A percentile compares a stretch with the other conserved stretches of the same genome.
phyloP scores from a whole-genome alignment of 1,284 basidiomycete genomes.

The Thecaphora thlaspeos region DNA sequence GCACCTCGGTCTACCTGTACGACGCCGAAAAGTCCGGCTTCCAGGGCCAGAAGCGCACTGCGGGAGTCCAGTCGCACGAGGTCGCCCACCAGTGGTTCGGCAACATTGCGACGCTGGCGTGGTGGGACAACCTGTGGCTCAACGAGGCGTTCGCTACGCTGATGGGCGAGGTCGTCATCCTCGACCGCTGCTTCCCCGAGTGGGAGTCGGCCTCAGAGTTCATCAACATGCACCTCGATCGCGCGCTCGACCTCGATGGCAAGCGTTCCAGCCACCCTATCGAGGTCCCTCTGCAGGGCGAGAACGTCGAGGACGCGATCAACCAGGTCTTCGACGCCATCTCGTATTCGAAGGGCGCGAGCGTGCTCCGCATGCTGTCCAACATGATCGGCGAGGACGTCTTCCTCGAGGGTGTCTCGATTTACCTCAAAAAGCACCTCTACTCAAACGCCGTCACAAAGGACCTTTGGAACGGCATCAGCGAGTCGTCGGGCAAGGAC shows the following conservation, averaged over 20 bases:
- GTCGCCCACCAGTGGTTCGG: slow-evolving; percentile 67
- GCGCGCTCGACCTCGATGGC: slow-evolving; percentile 77
- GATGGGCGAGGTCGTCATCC: slow-evolving; percentile 84
- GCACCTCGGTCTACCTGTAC: slow-evolving; percentile 78
- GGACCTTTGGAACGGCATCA: slow-evolving; percentile 87
- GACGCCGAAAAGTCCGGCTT: slow-evolving; percentile 77
- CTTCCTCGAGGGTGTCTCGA: slow-evolving; percentile 63
- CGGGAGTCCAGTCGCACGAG: slow-evolving; percentile 77
- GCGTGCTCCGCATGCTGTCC: slow-evolving; percentile 88
- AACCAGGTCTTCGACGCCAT: slow-evolving; percentile 57
- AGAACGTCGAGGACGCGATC: slow-evolving; percentile 54
- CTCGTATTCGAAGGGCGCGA: slow-evolving; percentile 59
- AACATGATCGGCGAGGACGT: slow-evolving; percentile 76
- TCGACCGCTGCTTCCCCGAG: slow-evolving; percentile 65
- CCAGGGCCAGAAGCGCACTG: slow-evolving; percentile 75
- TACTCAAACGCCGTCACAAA: slow-evolving; percentile 82
- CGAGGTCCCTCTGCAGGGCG: slow-evolving; percentile 69
- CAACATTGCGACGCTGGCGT: slow-evolving; percentile 86
- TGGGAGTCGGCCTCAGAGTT: slow-evolving; percentile 64
- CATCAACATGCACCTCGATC: slow-evolving; percentile 62
- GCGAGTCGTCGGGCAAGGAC: slow-evolving; percentile 73
- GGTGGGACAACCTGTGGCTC: slow-evolving; percentile 70
- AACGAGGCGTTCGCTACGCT: slow-evolving; percentile 77
- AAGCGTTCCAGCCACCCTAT: slow-evolving; percentile 92
- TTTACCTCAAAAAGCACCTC: slow-evolving; percentile 82